Evolutionary conservation across 106 monocot genomes (phyloP).

Genomic region (Dendrobium huoshanense): DNA sequence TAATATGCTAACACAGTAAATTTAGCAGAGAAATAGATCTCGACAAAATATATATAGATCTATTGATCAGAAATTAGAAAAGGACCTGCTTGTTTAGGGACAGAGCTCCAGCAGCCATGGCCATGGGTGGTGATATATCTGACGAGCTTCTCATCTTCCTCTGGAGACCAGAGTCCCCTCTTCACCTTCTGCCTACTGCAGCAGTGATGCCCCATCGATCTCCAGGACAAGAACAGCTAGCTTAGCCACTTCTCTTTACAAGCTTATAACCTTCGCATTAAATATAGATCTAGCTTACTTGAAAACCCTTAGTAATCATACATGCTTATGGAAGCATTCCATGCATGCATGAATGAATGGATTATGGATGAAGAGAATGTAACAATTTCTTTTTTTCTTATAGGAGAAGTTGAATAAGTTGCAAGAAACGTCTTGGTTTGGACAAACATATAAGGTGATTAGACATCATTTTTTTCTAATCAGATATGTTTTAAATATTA

Average conservation of each 20-base stretch:
- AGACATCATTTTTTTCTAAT: neutral
- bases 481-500: neutral
- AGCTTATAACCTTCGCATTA: too few relatives aligned
- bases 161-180: constrained; percentile 69
- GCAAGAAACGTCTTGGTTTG: neutral
- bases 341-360: neutral
- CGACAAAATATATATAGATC: too few relatives aligned
- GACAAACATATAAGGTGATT: neutral
- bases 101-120: constrained; percentile 76
- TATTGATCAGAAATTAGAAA: neutral
- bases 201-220: constrained; percentile 70
- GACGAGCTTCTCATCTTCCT: constrained; percentile 17
- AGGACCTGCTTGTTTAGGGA: constrained; percentile 58
- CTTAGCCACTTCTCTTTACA: too few relatives aligned
- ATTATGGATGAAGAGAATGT: neutral
- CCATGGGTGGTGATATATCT: constrained; percentile 56
- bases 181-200: constrained; percentile 82
- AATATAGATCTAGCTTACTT: too few relatives aligned
- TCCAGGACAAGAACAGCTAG: neutral
- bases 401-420: neutral
- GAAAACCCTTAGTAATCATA: too few relatives aligned
- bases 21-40: neutral
- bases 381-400: neutral
- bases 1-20: constrained; percentile 6
- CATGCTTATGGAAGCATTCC: neutral